These are phyloP conservation scores for Claviceps maximensis DNA, from an alignment of 2,329 filamentous ascomycete species.

Conservation along the genomic window DNA sequence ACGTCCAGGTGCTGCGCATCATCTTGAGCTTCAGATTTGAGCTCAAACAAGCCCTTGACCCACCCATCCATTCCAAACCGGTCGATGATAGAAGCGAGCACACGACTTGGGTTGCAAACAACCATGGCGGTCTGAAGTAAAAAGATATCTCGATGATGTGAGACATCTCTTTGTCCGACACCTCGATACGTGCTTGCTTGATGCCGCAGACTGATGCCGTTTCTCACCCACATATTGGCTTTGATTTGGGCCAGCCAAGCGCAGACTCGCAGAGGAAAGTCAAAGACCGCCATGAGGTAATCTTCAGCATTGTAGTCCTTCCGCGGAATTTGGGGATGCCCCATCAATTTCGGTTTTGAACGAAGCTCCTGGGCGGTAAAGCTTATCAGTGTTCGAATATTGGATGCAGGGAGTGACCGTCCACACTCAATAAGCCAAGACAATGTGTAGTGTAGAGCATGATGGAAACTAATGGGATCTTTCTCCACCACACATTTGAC, in stretches of 20 bases:
- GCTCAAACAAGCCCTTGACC: conserved; percentile 71
- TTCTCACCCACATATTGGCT: conserved; percentile 95
- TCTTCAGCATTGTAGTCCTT: conserved; percentile 55
- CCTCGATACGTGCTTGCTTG: conserved; percentile 90
- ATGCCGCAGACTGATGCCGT: conserved; percentile 88
- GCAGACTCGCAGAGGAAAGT: conserved; percentile 85
- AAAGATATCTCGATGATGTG: conserved; percentile 90
- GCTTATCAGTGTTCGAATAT: conserved; percentile 54
- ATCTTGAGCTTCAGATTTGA: conserved; percentile 62
- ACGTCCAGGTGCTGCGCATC: conserved; percentile 82
- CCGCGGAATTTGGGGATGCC: conserved; percentile 40
- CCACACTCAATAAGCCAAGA: conserved; percentile 93
- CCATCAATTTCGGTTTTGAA: conserved; percentile 49
- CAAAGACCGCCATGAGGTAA: conserved; percentile 75
- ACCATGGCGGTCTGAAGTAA: conserved; percentile 84
- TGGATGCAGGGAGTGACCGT: conserved; percentile 55
- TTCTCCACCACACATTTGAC: conserved; percentile 82
- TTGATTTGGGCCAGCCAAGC: conserved; percentile 98
- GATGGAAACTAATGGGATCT: conserved; percentile 91
- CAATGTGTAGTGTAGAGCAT: conserved; percentile 87
- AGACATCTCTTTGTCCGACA: conserved; percentile 78
- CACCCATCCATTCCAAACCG: conserved; percentile 80
- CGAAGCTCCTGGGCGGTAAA: conserved; percentile 61
- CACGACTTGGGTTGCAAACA: conserved; percentile 67
- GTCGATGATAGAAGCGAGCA: conserved; percentile 81